phyloP scores from a whole-genome alignment of 2,329 filamentous ascomycete genomes.

The Coniochaeta hoffmannii region DNA sequence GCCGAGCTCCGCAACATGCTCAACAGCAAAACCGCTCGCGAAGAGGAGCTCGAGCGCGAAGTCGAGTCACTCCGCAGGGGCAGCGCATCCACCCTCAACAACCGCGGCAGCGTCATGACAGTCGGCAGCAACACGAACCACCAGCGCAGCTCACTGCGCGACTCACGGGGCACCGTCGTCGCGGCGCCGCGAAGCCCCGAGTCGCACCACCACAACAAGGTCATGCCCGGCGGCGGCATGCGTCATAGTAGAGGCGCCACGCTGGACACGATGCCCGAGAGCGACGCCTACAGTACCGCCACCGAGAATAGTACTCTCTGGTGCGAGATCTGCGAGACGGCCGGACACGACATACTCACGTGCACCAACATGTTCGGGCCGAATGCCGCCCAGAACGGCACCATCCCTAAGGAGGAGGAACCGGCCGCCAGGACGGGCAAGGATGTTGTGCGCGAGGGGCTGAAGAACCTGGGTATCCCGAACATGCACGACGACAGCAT shows the following conservation, averaged over 20 bases:
- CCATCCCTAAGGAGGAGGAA: slow-evolving; percentile 7
- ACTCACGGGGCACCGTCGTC: slow-evolving; percentile 60
- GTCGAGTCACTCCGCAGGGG: slow-evolving; percentile 56
- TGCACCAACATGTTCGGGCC: slow-evolving; percentile 82
- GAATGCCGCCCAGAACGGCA: slow-evolving; percentile 18
- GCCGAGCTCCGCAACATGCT: slow-evolving; percentile 67
- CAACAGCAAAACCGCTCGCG: slow-evolving; percentile 63
- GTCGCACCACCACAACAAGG: slow-evolving; percentile 32
- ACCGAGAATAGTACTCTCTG: slow-evolving; percentile 70
- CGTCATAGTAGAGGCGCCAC: slow-evolving; percentile 38
- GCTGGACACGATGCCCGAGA: slow-evolving; percentile 64
- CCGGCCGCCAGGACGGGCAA: slow-evolving; percentile 22
- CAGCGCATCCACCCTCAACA: slow-evolving; percentile 21
- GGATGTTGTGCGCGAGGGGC: slow-evolving; percentile 28
- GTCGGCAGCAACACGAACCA: slow-evolving; percentile 30
- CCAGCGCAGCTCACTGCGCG: slow-evolving; percentile 52
- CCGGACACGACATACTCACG: slow-evolving; percentile 87
- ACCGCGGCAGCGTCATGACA: slow-evolving; percentile 46
- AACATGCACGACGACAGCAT: slow-evolving; percentile 25
- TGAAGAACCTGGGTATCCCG: slow-evolving; percentile 29
- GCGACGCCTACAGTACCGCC: slow-evolving; percentile 59
- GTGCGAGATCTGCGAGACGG: slow-evolving; percentile 94
- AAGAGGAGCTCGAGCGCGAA: slow-evolving; percentile 82
- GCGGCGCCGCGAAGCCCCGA: slow-evolving; percentile 47
- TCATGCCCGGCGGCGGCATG: slow-evolving; percentile 12